Conservation (phyloP, 345 rosid species). For the Gossypium rotundifolium region DNA sequence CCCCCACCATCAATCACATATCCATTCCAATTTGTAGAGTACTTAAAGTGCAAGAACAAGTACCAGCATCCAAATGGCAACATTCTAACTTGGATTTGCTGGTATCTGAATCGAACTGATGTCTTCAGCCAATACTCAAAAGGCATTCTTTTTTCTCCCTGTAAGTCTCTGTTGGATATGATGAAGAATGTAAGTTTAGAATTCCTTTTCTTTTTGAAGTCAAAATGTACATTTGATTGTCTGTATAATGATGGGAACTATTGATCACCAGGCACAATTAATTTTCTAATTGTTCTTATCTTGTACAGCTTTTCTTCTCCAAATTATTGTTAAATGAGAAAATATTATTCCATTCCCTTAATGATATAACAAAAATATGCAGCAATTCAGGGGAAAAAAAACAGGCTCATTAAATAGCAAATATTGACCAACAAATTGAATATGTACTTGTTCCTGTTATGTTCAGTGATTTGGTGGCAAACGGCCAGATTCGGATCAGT, state of each 20-base stretch:
- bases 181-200: background rate
- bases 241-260: slow-evolving; percentile 9
- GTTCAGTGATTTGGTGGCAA: too few relatives aligned
- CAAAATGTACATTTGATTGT: background rate
- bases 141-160: background rate
- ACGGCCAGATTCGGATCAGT: too few relatives aligned
- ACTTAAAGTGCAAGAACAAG: slow-evolving; percentile 7
- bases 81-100: slow-evolving; percentile 8
- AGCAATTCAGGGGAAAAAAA: background rate
- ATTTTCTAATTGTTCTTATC: background rate
- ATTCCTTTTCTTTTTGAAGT: background rate
- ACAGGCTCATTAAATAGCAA: background rate
- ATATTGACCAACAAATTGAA: too few relatives aligned
- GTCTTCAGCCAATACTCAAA: background rate
- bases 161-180: background rate
- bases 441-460: too few relatives aligned
- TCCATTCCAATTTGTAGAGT: slow-evolving; percentile 10
- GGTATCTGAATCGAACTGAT: slow-evolving; percentile 1
- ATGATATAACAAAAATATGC: background rate
- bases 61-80: slow-evolving; percentile 1
- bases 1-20: slow-evolving; percentile 1
- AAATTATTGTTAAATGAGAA: background rate
- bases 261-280: background rate
- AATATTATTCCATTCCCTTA: background rate
- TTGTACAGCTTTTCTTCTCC: background rate